Evolutionary conservation across 208 protist genomes (phyloP), one percentile per base, ranked within the genome.

Genomic region (Jaenimonas drosophilae): DNA sequence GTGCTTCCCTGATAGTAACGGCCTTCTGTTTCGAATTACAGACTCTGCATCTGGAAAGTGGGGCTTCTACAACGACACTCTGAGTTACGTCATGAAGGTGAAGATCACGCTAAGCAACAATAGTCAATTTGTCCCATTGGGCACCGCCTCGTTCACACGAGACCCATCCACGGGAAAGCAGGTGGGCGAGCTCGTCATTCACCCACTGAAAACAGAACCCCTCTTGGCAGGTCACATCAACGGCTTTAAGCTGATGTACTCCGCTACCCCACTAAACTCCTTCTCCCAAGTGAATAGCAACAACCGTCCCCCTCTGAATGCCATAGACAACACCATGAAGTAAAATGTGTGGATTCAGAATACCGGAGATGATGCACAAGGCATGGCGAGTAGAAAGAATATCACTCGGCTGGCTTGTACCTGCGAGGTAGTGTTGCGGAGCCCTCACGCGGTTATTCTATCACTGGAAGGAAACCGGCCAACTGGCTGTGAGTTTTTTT

Each of bases 11-110:
- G 47, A 84, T 26, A 65, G 71, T 16, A 85, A 85, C 45, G 79
- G 75, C 1, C 42, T 80, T 1, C 53, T 89, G 17, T 89, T 84
- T 53, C 75, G 79, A 39, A 79, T 89, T 28, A 69, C 82, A 30
- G 82, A 89, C 57, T 58, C 70, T 7, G 52, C 54, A 11, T 71
- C 81, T 51, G 65, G 71, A 36, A 70, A 64, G 32, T 89, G 79
- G 79, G 74, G 72, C 11, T 89, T 75, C 43, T 82, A 85, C 52
- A 89, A 89, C 38, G 75, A 89, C 54, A 82, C 79, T 9, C 62
- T 38, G 16, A 49, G 72, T 33, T 77, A 73, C 66, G 55, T 55
- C 14, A 79, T 89, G 50, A 49, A 50, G 23, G 63, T 89, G 2
- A 47, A 47, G 20, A 71, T 59, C 23, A 74, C 53, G 2, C 82